Evolutionary conservation across 116 monocot species (phyloP).

Genomic region (Posidonia oceanica): DNA sequence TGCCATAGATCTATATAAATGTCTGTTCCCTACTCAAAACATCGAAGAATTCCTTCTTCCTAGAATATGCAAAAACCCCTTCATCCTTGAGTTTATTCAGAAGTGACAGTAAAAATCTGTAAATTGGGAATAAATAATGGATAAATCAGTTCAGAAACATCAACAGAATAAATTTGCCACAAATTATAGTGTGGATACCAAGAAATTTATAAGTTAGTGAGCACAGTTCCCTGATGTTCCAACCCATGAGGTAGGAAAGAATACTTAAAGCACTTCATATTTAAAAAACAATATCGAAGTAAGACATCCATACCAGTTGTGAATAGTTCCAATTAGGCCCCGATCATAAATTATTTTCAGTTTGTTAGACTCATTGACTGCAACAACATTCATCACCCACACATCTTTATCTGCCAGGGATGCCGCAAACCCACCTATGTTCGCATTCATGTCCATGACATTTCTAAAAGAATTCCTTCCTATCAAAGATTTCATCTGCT

Average conservation of each 20-base stretch:
- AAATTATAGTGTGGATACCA: no score
- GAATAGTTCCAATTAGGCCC: conserved; percentile 64
- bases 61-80: no score
- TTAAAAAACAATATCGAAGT: neutral
- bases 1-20: no score
- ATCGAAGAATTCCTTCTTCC: no score
- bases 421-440: conserved; percentile 80
- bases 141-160: no score
- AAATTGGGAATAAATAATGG: no score
- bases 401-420: conserved; percentile 50
- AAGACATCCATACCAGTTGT: conserved; percentile 56
- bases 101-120: no score
- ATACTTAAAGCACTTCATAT: neutral
- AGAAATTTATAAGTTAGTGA: no score
- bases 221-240: neutral
- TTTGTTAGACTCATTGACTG: conserved; percentile 48
- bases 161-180: no score
- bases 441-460: conserved; percentile 81
- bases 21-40: no score
- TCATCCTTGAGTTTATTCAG: no score
- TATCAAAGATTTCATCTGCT: conserved; percentile 49
- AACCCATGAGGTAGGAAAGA: no score
- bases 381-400: conserved; percentile 90
- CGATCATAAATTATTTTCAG: conserved; percentile 81
- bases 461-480: conserved; percentile 65